phyloP scores from a whole-genome alignment of 2,329 filamentous ascomycete species.

The Aspergillus luchuensis region DNA sequence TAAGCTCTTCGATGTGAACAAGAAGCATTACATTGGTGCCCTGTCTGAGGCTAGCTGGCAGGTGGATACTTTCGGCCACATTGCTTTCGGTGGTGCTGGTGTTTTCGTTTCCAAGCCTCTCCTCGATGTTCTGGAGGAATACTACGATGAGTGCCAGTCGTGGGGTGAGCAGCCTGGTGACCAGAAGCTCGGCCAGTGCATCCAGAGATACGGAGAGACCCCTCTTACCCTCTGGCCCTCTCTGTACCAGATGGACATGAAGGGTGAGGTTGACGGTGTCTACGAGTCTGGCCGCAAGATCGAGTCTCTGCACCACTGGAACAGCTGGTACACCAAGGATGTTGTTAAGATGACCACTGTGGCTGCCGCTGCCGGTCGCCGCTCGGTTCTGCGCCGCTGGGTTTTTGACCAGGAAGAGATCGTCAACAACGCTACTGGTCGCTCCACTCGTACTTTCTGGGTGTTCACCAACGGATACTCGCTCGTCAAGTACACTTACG shows the following conservation, averaged over 20 bases:
- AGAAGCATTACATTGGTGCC: constrained; percentile 48
- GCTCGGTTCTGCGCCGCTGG: constrained; percentile 48
- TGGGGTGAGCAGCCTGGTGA: constrained; percentile 48
- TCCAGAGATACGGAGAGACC: constrained; percentile 43
- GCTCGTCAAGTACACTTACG: constrained; percentile 45
- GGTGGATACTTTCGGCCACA: constrained; percentile 47
- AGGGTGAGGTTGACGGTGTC: constrained; percentile 44
- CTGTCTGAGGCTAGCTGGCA: constrained; percentile 48
- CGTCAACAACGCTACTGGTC: constrained; percentile 38
- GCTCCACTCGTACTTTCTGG: constrained; percentile 43
- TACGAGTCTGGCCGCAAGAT: constrained; percentile 48
- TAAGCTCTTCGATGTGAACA: constrained; percentile 41
- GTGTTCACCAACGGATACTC: constrained; percentile 50
- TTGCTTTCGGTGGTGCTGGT: constrained; percentile 49
- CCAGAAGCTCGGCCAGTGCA: constrained; percentile 48
- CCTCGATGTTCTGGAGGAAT: constrained; percentile 39
- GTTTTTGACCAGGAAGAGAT: constrained; percentile 45
- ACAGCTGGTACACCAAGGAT: constrained; percentile 48
- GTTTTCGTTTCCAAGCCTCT: constrained; percentile 47
- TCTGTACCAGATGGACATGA: constrained; percentile 49
- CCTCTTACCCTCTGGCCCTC: constrained; percentile 45
- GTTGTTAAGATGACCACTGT: constrained; percentile 49
- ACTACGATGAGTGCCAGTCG: constrained; percentile 47
- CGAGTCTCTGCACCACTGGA: constrained; percentile 49
- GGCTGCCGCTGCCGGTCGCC: constrained; percentile 42